Conservation (phyloP, 106 monocot species). For the Dendrobium huoshanense region DNA sequence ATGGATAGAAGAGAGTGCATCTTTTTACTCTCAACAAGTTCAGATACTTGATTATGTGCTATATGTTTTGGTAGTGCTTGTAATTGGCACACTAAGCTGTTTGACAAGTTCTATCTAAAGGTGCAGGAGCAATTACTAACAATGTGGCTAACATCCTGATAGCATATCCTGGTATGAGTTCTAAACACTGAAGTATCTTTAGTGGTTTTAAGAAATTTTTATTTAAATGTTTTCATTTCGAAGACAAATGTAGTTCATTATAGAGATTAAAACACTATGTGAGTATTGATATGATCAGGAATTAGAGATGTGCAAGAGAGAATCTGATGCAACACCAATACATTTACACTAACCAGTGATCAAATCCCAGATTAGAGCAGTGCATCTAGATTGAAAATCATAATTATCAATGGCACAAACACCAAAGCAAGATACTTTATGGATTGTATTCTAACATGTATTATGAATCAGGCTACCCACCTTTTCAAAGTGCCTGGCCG, state of each 20-base stretch:
- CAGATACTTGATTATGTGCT: neutral
- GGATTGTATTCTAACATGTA: too few relatives aligned
- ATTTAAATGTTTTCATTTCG: neutral
- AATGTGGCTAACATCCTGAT: neutral
- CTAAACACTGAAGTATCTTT: neutral
- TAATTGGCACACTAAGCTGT: neutral
- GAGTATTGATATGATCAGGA: too few relatives aligned
- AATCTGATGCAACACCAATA: too few relatives aligned
- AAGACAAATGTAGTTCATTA: neutral
- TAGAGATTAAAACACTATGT: too few relatives aligned
- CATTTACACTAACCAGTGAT: too few relatives aligned
- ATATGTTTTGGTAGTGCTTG: neutral
- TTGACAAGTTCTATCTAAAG: neutral
- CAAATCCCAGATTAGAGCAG: too few relatives aligned
- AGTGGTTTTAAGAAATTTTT: neutral
- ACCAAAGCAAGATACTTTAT: too few relatives aligned
- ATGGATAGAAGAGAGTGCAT: constrained; percentile 16
- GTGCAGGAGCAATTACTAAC: neutral
- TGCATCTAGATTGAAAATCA: too few relatives aligned
- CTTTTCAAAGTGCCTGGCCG: too few relatives aligned
- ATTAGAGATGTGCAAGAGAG: too few relatives aligned
- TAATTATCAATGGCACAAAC: too few relatives aligned
- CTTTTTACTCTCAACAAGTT: neutral
- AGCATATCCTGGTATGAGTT: neutral
- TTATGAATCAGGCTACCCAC: too few relatives aligned